These are phyloP conservation scores for Talaromyces adpressus DNA, from an alignment of 495 filamentous ascomycete genomes.

Conservation along the genomic window DNA sequence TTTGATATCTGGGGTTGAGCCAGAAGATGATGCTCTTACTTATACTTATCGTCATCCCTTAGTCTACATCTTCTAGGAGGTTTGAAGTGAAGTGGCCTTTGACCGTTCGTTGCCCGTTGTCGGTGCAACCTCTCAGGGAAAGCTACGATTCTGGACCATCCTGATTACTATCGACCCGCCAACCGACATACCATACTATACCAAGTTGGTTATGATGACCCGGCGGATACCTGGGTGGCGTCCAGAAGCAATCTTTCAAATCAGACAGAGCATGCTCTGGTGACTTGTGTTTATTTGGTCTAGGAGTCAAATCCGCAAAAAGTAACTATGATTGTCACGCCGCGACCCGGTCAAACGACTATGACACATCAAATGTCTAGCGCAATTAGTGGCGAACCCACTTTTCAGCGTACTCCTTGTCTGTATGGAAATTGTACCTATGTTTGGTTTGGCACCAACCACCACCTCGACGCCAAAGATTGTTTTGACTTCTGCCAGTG, in stretches of 20 bases:
- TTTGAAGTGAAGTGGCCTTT: background rate
- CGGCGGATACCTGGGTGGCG: background rate
- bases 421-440: conserved; percentile 21
- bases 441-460: conserved; percentile 24
- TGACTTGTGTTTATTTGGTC: background rate
- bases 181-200: background rate
- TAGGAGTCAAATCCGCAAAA: background rate
- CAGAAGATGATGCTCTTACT: background rate
- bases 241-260: conserved; percentile 1
- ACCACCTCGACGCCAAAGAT: background rate
- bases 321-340: background rate
- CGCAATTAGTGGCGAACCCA: background rate
- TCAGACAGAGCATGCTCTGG: background rate
- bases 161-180: background rate
- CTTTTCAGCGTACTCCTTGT: background rate
- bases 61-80: background rate
- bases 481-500: background rate
- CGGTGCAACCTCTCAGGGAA: background rate
- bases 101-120: background rate
- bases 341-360: background rate
- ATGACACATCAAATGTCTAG: background rate
- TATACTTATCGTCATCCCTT: background rate
- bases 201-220: conserved; percentile 3
- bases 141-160: background rate
- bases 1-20: background rate